Conservation (phyloP, 1,139 yeast genomes). For the Geotrichum citri-aurantii region DNA sequence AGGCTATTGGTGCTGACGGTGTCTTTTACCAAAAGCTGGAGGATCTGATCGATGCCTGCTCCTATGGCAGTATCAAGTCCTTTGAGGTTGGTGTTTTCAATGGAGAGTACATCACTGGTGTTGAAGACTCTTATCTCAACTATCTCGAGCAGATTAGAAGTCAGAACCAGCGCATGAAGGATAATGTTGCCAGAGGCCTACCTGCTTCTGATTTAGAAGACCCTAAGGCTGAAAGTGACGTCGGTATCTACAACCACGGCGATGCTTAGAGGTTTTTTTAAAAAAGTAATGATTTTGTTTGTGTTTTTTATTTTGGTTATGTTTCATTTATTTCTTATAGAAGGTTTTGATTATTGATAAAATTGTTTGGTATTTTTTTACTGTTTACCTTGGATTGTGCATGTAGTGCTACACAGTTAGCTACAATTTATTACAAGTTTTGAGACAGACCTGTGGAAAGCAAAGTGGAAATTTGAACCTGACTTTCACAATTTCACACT, state of each 20-base stretch:
- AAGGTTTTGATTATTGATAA: background rate
- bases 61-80: constrained; percentile 38
- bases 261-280: constrained; percentile 48
- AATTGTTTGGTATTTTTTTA: background rate
- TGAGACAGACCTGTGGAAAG: too few relatives aligned
- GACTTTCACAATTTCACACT: too few relatives aligned
- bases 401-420: too few relatives aligned
- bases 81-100: constrained; percentile 98
- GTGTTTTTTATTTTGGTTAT: background rate
- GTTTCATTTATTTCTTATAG: background rate
- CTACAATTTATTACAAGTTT: too few relatives aligned
- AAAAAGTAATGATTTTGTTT: background rate
- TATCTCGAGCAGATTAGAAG: constrained; percentile 83
- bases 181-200: constrained; percentile 57
- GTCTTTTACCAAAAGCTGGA: constrained; percentile 83
- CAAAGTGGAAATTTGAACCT: too few relatives aligned
- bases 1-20: constrained; percentile 83
- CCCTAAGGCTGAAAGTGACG: constrained; percentile 84
- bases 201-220: constrained; percentile 43
- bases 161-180: constrained; percentile 59
- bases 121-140: constrained; percentile 72
- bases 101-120: constrained; percentile 88
- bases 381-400: background rate
- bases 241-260: constrained; percentile 83
- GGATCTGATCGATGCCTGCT: constrained; percentile 77